Base-by-base conservation (phyloP, 2,329 filamentous ascomycete genomes). In the Acrodontium crateriforme region DNA sequence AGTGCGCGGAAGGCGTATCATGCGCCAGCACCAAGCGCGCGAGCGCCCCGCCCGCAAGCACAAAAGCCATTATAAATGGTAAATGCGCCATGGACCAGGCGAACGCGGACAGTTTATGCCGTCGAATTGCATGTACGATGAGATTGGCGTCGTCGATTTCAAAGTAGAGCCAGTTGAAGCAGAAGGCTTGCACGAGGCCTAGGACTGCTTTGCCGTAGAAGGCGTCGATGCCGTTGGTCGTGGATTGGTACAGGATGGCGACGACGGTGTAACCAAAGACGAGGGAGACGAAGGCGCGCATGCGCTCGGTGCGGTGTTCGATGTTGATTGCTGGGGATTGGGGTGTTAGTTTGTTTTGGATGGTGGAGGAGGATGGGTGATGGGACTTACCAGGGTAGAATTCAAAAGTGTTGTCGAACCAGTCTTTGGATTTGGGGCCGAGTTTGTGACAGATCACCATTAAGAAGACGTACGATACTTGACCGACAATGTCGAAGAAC, bases 241-340 rank as follows among this genome's bases (percentile, higher is more conserved):
- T 56, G 35, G 62, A 71, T 40, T 75, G 71, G 43, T 70, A 75
- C 21, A 74, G 53, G 18, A 75, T 56, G 1, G 65, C 69, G 16
- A 77, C 62, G 14, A 77, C 71, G 1, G 65, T 70, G 38, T 74
- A 75, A 10, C 73, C 72, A 39, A 77, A 68, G 2, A 78, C 71
- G 3, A 77, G 54, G 0, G 70, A 67, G 0, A 76, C 68, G 41
- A 77, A 78, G 1, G 71, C 71, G 31, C 69, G 69, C 16, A 67
- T 76, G 5, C 73, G 57, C 47, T 76, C 72, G 4, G 71, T 69
- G 30, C 69, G 65, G 47, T 78, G 73, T 49, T 77, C 73, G 37
- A 77, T 77, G 38, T 74, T 77, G 25, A 69, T 55, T 1, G 45
- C 46, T 16, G 33, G 16, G 21, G n/a, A 10, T 14, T 14, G 16